These are phyloP conservation scores for Sicyos edulis DNA, from an alignment of 306 rosid species.

Conservation along the genomic window DNA sequence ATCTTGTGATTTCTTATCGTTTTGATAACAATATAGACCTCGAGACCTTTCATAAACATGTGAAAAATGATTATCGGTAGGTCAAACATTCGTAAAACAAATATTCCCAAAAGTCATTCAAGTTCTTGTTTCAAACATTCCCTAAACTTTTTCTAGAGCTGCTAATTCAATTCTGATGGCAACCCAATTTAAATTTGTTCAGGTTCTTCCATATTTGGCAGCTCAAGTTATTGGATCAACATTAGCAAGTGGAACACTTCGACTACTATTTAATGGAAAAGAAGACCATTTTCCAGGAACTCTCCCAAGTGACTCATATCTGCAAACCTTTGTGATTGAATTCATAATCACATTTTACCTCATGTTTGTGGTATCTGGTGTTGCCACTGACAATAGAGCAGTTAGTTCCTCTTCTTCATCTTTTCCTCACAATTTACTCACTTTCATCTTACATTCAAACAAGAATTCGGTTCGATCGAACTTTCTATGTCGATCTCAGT, in stretches of 20 bases:
- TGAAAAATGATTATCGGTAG: too few species aligned
- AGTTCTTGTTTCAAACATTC: too few species aligned
- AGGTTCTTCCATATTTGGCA: conserved; percentile 60
- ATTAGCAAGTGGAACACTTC: conserved; percentile 69
- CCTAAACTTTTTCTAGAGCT: background rate
- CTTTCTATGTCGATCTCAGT: background rate
- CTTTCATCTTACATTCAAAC: too few species aligned
- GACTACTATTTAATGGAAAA: conserved; percentile 37
- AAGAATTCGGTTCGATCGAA: background rate
- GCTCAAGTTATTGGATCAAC: conserved; percentile 65
- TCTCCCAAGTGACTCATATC: conserved; percentile 33
- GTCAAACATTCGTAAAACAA: too few species aligned
- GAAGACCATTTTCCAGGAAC: conserved; percentile 56
- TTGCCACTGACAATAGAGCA: conserved; percentile 73
- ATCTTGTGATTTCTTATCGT: too few species aligned
- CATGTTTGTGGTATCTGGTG: conserved; percentile 67
- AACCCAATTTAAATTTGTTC: background rate
- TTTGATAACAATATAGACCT: too few species aligned
- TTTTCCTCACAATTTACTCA: background rate
- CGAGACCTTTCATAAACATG: too few species aligned
- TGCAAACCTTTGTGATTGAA: conserved; percentile 64
- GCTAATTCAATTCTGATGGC: background rate
- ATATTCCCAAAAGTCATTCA: too few species aligned
- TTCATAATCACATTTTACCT: conserved; percentile 73
- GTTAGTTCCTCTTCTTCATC: conserved; percentile 27